A percentile compares a stretch with the other conserved stretches of the same genome.
These are phyloP conservation scores for Leccinum barrowsii DNA, from an alignment of 768 basidiomycete genomes.

Conservation along the genomic window DNA sequence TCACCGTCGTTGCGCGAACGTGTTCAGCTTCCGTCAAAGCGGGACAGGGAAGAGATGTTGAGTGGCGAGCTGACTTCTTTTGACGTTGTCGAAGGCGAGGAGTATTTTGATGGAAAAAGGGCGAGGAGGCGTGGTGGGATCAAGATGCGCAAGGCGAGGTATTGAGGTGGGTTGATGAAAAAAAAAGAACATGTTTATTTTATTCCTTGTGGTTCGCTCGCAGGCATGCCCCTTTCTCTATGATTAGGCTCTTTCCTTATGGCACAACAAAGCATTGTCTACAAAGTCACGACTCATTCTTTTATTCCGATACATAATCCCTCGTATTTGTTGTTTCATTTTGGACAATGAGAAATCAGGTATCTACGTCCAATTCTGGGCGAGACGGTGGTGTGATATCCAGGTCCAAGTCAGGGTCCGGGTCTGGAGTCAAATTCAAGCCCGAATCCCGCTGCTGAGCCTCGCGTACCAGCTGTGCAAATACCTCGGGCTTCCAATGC, in stretches of 20 bases:
- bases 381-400: not conserved
- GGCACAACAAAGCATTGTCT: not conserved
- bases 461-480: slow-evolving; percentile 15
- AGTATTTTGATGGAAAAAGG: slow-evolving; percentile 22
- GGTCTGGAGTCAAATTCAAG: not conserved
- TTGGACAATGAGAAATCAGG: slow-evolving; percentile 7
- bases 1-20: slow-evolving; percentile 34
- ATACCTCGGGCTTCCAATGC: slow-evolving; percentile 50
- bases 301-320: slow-evolving; percentile 17
- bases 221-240: not conserved
- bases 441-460: not conserved
- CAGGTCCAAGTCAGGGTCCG: not conserved
- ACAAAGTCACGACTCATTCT: slow-evolving; percentile 2
- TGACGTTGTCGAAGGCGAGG: slow-evolving; percentile 18
- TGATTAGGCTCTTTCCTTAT: not conserved
- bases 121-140: slow-evolving; percentile 21
- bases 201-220: slow-evolving; percentile 1
- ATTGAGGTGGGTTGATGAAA: not conserved
- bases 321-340: slow-evolving; percentile 14
- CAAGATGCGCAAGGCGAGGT: slow-evolving; percentile 21
- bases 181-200: not conserved
- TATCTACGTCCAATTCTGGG: not conserved
- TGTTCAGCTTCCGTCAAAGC: slow-evolving; percentile 36
- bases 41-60: slow-evolving; percentile 30
- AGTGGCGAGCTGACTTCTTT: slow-evolving; percentile 7